Base-by-base conservation (phyloP, 768 basidiomycete species). In the Tubosaeta sp. region DNA sequence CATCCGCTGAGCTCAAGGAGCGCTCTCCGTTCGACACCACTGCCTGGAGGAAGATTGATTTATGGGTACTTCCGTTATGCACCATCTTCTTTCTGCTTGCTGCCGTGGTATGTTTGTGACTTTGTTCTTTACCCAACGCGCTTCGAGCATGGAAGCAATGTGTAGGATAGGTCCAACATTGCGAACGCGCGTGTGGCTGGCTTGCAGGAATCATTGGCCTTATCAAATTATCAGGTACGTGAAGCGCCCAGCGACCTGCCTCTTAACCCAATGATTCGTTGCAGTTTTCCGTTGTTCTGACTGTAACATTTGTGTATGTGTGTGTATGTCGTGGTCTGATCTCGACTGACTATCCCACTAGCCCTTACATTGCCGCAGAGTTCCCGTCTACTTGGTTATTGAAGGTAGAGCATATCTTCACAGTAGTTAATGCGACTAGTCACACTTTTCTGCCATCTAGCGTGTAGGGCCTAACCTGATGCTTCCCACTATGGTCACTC, bases 111-210 rank as follows among this genome's bases (percentile, higher is more conserved):
- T 48, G 80, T 42, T 18, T 32, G 36, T 11, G 5, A 18, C 22
- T 13, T 13, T 22, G 21, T 22, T 34, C 32, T 25, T 19, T 31
- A 9, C 34, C 21, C 10, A 5, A 6, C 14, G 7, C 34, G 1
- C 42, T 25, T 19, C 31, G 43, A 18, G 39, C 30, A 9, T 6
- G 1, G 38, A 4, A 41, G 9, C 19, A 5, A 35, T 47, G 27
- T 38, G 10, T 31, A 69, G 80, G 49, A 79, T 30, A 54, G 51
- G 39, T 64, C 59, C 16, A 83, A 82, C 56, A 73, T 84, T 30
- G 78, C 72, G 14, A 85, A 85, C 57, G 83, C 83, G 21, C 73
- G 76, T 14, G 73, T 84, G 2, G 84, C 80, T 11, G 83, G 83
- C 6, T 62, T 86, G 52, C 79, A 83, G 58, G 74, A 63, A 18